phyloP scores from a whole-genome alignment of 306 rosid species.

The Purshia tridentata region DNA sequence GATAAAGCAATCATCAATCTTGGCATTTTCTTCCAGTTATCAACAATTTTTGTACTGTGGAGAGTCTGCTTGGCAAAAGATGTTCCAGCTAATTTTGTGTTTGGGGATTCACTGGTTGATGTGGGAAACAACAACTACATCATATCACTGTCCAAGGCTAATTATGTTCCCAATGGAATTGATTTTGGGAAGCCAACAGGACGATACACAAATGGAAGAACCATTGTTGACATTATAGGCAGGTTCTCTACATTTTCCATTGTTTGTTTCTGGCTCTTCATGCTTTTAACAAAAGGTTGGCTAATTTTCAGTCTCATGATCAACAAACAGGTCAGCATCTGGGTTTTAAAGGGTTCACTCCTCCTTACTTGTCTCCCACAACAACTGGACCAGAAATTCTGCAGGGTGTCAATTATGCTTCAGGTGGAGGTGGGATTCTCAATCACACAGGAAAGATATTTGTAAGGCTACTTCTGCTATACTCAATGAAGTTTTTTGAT shows the following conservation, averaged over 20 bases:
- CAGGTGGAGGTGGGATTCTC: slow-evolving; percentile 73
- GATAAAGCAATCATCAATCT: slow-evolving; percentile 11
- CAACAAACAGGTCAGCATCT: slow-evolving; percentile 55
- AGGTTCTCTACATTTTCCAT: background rate
- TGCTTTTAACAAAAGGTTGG: background rate
- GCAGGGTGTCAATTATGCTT: slow-evolving; percentile 73
- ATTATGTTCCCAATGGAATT: slow-evolving; percentile 57
- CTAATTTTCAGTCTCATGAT: background rate
- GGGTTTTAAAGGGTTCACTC: slow-evolving; percentile 43
- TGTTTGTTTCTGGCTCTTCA: background rate
- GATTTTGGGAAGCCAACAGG: slow-evolving; percentile 75
- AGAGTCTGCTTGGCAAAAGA: slow-evolving; percentile 33
- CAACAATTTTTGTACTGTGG: slow-evolving; percentile 20
- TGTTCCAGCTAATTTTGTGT: slow-evolving; percentile 59
- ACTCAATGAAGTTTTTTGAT: background rate
- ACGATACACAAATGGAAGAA: slow-evolving; percentile 75
- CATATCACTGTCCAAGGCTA: slow-evolving; percentile 52
- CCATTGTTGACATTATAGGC: slow-evolving; percentile 58
- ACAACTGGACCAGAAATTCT: slow-evolving; percentile 49
- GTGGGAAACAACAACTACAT: slow-evolving; percentile 69
- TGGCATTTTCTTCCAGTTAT: slow-evolving; percentile 20
- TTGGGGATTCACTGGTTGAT: slow-evolving; percentile 74
- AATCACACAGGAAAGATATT: slow-evolving; percentile 55
- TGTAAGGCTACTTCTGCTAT: slow-evolving; percentile 43
- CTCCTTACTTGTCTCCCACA: slow-evolving; percentile 66